Percentiles rank a stretch among this genome's conserved stretches.
These are phyloP conservation scores for Suillus lakei DNA, from an alignment of 768 basidiomycete genomes.

Conservation along the genomic window DNA sequence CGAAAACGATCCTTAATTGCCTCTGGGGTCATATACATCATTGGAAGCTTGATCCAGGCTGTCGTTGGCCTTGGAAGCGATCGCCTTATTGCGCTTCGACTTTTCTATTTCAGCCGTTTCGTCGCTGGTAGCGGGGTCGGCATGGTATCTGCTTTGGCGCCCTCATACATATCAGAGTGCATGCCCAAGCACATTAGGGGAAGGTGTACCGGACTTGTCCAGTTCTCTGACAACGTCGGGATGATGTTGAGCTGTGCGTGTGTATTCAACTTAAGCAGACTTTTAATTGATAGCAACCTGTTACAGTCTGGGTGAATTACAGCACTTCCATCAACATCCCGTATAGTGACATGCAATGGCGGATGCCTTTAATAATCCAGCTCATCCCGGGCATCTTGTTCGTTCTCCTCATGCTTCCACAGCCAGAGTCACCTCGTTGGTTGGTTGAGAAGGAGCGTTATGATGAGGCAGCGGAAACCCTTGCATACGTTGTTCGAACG, in stretches of 20 bases:
- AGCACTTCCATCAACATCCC: constrained; percentile 41
- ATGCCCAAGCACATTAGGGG: constrained; percentile 53
- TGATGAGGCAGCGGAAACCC: constrained; percentile 43
- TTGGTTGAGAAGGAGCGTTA: constrained; percentile 51
- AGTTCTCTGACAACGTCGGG: constrained; percentile 34
- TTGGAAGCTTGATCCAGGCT: constrained; percentile 53
- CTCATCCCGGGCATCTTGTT: constrained; percentile 57
- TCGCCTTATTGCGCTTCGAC: constrained; percentile 36
- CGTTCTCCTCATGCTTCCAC: constrained; percentile 48
- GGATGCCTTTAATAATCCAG: constrained; percentile 56
- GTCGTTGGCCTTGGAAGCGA: constrained; percentile 47
- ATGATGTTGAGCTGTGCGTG: constrained; percentile 41
- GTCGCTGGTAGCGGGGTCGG: constrained; percentile 66
- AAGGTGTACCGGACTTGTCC: constrained; percentile 52
- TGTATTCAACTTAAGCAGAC: not conserved
- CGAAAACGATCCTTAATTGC: constrained; percentile 49
- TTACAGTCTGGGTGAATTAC: constrained; percentile 54
- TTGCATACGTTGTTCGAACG: constrained; percentile 42
- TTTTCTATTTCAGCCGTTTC: constrained; percentile 57
- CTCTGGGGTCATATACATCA: constrained; percentile 50
- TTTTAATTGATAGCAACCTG: constrained; percentile 4
- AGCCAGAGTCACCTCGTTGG: constrained; percentile 64
- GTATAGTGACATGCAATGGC: constrained; percentile 52
- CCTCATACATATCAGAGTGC: constrained; percentile 57
- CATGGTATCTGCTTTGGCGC: constrained; percentile 53